Conservation (phyloP, 441 rosid genomes). For the Geranium incanum region DNA sequence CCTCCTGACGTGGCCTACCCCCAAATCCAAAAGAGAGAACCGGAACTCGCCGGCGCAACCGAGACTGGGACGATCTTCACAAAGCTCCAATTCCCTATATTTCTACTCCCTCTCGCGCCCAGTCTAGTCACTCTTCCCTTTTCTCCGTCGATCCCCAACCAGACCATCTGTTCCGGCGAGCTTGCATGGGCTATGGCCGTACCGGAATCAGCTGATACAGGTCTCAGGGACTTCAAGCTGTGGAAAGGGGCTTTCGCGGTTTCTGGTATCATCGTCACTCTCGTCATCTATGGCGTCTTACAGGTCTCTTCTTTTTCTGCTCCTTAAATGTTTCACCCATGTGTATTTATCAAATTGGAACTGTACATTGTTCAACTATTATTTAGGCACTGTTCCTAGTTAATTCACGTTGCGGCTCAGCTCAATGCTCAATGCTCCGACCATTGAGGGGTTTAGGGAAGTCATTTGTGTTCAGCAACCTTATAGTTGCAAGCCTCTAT, state of each 20-base stretch:
- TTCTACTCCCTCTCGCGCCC: not conserved
- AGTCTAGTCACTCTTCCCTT: not conserved
- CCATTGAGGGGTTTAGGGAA: not conserved
- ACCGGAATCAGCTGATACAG: conserved; percentile 26
- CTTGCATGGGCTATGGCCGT: conserved; percentile 64
- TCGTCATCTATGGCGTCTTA: conserved; percentile 79
- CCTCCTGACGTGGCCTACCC: conserved; percentile 14
- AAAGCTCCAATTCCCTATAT: not conserved
- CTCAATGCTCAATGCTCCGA: not conserved
- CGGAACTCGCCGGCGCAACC: conserved; percentile 23
- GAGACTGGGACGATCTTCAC: conserved; percentile 6
- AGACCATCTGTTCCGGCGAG: not conserved
- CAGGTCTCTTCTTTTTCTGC: conserved; percentile 39
- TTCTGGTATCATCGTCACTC: conserved; percentile 79
- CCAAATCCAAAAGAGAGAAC: conserved; percentile 3
- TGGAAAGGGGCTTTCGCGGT: conserved; percentile 75
- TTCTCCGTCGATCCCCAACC: not conserved
- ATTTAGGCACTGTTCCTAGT: not conserved
- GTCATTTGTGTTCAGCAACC: not conserved
- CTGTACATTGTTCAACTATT: not conserved
- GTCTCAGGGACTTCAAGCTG: conserved; percentile 43
- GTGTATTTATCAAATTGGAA: not conserved
- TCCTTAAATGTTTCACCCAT: not conserved
- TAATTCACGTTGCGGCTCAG: not conserved
- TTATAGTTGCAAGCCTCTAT: not conserved